Percentiles rank a stretch among this genome's conserved stretches.
These are phyloP conservation scores for Suhomyces chickasaworum DNA, from an alignment of 1,139 yeast genomes.

Conservation along the genomic window DNA sequence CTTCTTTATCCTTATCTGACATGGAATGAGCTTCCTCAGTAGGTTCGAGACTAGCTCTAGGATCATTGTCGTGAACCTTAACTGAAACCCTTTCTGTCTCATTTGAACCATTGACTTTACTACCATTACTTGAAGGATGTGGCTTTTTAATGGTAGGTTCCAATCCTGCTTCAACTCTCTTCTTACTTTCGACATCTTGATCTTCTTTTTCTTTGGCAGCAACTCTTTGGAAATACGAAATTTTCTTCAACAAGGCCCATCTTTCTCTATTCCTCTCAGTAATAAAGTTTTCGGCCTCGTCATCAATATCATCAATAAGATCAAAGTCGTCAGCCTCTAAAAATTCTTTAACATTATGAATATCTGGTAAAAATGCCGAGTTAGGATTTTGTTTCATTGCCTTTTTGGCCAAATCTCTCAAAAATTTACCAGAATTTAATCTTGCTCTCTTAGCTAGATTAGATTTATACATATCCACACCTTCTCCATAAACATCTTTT, in stretches of 20 bases:
- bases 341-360: constrained; percentile 57
- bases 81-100: constrained; percentile 19
- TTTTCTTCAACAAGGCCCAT: constrained; percentile 69
- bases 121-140: constrained; percentile 1
- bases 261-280: constrained; percentile 56
- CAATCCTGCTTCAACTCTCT: constrained; percentile 39
- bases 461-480: constrained; percentile 60
- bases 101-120: constrained; percentile 2
- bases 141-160: constrained; percentile 18
- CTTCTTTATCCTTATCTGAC: constrained; percentile 10
- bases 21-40: constrained; percentile 6
- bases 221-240: constrained; percentile 68
- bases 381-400: constrained; percentile 44
- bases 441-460: constrained; percentile 51
- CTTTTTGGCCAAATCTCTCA: constrained; percentile 56
- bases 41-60: constrained; percentile 10
- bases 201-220: constrained; percentile 45
- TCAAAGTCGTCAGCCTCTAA: constrained; percentile 49
- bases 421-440: constrained; percentile 53
- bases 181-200: constrained; percentile 35
- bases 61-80: constrained; percentile 18
- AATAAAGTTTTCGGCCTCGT: constrained; percentile 42
- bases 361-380: constrained; percentile 55
- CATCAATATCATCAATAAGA: constrained; percentile 39
- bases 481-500: constrained; percentile 75